These are phyloP conservation scores for Taxillus chinensis DNA, from an alignment of 164 flowering plant genomes.

Conservation along the genomic window DNA sequence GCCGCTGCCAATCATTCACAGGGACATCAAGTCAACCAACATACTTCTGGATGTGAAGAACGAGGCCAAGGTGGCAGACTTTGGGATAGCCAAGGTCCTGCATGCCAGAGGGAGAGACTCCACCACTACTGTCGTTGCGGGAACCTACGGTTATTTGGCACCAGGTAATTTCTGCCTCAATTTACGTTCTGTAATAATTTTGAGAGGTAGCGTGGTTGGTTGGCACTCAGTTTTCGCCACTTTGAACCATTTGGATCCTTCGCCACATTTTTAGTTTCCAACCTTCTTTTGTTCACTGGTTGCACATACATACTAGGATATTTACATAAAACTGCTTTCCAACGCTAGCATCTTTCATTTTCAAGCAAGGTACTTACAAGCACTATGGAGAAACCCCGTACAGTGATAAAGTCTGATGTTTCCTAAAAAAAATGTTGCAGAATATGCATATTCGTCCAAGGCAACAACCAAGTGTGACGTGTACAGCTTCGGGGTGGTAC, in stretches of 20 bases:
- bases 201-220: no score
- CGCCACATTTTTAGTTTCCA: no score
- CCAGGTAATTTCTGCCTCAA: conserved; percentile 53
- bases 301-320: no score
- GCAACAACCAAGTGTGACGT: conserved; percentile 92
- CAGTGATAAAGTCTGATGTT: no score
- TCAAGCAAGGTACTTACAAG: no score
- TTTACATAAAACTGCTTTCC: no score
- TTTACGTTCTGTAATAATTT: background rate
- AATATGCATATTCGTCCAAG: conserved; percentile 79
- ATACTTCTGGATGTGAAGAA: conserved; percentile 67
- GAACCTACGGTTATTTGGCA: conserved; percentile 92
- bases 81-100: conserved; percentile 90
- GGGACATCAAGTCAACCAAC: conserved; percentile 90
- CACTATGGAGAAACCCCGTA: no score
- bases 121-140: conserved; percentile 73
- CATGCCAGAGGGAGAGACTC: conserved; percentile 73
- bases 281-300: no score
- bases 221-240: no score
- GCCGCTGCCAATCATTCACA: conserved; percentile 67
- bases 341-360: no score
- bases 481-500: conserved; percentile 85
- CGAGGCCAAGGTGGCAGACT: conserved; percentile 90
- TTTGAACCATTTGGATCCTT: no score
- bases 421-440: conserved; percentile 23